A percentile compares a stretch with the other conserved stretches of the same genome.
Evolutionary conservation across 768 basidiomycete genomes (phyloP).

Genomic region (Phlebiopsis gigantea): DNA sequence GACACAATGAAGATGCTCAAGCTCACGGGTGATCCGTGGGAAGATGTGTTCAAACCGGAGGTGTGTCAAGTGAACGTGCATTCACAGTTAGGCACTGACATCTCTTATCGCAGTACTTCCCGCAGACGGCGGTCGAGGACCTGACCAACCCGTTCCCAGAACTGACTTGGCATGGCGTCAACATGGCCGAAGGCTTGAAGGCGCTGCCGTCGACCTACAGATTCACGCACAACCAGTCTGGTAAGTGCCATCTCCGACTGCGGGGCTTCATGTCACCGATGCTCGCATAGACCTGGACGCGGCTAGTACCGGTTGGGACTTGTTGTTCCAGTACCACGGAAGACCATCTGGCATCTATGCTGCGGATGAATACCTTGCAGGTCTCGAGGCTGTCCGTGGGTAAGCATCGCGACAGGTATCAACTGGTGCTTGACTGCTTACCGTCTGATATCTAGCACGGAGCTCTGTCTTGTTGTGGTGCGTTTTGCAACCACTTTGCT

Average conservation of each 20-base stretch:
- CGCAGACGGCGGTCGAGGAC: conserved; percentile 34
- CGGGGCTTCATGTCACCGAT: background rate
- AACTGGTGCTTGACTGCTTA: background rate
- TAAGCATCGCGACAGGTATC: conserved; percentile 14
- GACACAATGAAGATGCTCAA: conserved; percentile 52
- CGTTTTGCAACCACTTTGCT: conserved; percentile 15
- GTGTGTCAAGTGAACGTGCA: too few relatives aligned
- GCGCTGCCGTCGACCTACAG: conserved; percentile 48
- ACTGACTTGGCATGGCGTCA: conserved; percentile 50
- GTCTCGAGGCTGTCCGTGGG: conserved; percentile 50
- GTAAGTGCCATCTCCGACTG: conserved; percentile 22
- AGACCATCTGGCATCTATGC: conserved; percentile 50
- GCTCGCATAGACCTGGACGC: conserved; percentile 37
- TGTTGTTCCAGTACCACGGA: conserved; percentile 55
- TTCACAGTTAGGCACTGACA: background rate
- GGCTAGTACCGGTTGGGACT: conserved; percentile 48
- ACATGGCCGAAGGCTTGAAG: conserved; percentile 54
- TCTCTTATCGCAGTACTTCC: conserved; percentile 35
- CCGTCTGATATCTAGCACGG: conserved; percentile 33
- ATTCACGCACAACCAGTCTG: conserved; percentile 53
- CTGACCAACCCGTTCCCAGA: conserved; percentile 42
- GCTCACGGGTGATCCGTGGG: conserved; percentile 49
- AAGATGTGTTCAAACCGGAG: conserved; percentile 43
- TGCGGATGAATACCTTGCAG: conserved; percentile 54
- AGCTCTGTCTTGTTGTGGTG: conserved; percentile 50